A percentile compares a stretch with the other conserved stretches of the same genome.
phyloP scores from a whole-genome alignment of 108 stramenopile species.

The Nannochloropsis gaditana region DNA sequence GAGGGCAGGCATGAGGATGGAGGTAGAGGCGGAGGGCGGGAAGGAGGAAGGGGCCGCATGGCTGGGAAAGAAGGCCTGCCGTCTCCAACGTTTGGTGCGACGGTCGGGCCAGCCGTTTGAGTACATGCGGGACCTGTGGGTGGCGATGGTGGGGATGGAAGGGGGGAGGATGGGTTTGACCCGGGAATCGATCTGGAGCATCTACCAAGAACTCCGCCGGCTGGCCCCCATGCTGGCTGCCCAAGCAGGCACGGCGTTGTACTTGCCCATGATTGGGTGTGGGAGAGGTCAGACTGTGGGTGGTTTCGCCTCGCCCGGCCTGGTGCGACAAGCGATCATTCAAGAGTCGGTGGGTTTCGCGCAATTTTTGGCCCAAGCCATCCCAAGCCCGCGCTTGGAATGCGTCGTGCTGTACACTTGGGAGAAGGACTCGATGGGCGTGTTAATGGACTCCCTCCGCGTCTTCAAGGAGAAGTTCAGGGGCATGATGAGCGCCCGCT shows the following conservation, averaged over 20 bases:
- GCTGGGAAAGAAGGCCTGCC: not conserved
- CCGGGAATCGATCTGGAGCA: not conserved
- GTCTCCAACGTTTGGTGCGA: not conserved
- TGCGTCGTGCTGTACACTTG: not conserved
- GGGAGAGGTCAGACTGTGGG: not conserved
- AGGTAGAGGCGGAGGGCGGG: not conserved
- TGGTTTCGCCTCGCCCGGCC: not conserved
- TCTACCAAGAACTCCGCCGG: not conserved
- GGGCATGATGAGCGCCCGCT: not conserved
- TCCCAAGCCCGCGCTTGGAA: not conserved
- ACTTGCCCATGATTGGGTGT: constrained; percentile 6
- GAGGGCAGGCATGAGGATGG: not conserved
- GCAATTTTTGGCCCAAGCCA: not conserved
- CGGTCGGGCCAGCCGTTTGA: not conserved
- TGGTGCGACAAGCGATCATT: not conserved
- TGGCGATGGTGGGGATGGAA: not conserved
- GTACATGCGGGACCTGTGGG: not conserved
- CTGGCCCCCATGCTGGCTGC: not conserved
- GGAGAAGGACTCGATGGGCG: not conserved
- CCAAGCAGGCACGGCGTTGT: not conserved
- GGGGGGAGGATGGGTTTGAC: not conserved
- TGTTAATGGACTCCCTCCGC: not conserved
- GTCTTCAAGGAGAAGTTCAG: not conserved
- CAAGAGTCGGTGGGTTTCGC: constrained; percentile 14
- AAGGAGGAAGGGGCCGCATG: not conserved